Evolutionary conservation across 352 stramenopile genomes (phyloP).

Genomic region (Phytophthora pinifolia): DNA sequence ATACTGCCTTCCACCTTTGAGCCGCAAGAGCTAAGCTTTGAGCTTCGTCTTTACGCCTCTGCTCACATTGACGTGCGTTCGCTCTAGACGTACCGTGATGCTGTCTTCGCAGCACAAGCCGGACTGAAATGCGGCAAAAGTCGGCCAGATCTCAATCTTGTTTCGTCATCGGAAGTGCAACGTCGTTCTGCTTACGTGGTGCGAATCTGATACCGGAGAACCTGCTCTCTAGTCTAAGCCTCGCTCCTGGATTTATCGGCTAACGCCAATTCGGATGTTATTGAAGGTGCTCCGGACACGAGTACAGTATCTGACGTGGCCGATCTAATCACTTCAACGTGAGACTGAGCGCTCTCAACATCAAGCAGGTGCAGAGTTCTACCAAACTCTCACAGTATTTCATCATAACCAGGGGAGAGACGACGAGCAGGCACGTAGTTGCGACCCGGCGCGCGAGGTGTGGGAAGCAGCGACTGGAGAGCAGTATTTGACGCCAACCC

Average conservation of each 20-base stretch:
- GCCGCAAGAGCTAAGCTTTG: constrained; percentile 51
- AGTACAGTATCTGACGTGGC: too few species aligned
- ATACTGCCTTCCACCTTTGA: constrained; percentile 80
- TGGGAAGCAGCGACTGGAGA: not conserved
- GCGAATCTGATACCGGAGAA: too few species aligned
- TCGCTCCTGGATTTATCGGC: too few species aligned
- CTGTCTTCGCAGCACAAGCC: too few species aligned
- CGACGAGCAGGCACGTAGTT: constrained; percentile 3
- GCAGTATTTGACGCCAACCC: not conserved
- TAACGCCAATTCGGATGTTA: too few species aligned
- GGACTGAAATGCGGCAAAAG: too few species aligned
- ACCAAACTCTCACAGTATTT: not conserved
- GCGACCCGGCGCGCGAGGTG: constrained; percentile 4
- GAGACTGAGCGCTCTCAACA: too few species aligned
- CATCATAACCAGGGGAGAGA: too few species aligned
- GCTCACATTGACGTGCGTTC: constrained; percentile 36
- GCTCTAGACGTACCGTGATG: constrained; percentile 18
- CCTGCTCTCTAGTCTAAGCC: too few species aligned
- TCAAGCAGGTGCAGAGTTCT: not conserved
- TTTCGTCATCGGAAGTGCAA: constrained; percentile 2
- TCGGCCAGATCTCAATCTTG: not conserved
- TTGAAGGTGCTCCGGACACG: too few species aligned
- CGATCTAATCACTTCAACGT: too few species aligned
- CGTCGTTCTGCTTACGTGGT: too few species aligned
- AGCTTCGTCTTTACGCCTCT: constrained; percentile 61